phyloP scores from a whole-genome alignment of 2,329 filamentous ascomycete species.

The Diaporthe sp. region DNA sequence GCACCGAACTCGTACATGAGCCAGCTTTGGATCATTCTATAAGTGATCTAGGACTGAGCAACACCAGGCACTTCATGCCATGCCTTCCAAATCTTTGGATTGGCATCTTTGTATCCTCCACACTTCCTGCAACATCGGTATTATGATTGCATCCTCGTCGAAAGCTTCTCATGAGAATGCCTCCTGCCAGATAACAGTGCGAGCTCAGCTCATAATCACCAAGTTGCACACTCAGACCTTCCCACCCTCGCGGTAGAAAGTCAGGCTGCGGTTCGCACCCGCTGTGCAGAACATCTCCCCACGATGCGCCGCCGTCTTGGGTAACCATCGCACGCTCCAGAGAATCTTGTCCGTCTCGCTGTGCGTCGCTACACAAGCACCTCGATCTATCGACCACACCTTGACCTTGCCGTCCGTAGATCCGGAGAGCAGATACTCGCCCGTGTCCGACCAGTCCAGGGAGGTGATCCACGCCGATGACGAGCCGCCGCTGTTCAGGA shows the following conservation, averaged over 20 bases:
- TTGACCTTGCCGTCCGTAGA: slow-evolving; percentile 95
- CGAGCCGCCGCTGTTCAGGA: slow-evolving; percentile 72
- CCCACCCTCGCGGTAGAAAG: slow-evolving; percentile 84
- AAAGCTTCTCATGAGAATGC: neutral
- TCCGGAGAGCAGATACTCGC: slow-evolving; percentile 90
- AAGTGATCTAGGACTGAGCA: slow-evolving; percentile 4
- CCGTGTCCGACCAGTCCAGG: slow-evolving; percentile 93
- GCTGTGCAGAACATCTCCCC: slow-evolving; percentile 83
- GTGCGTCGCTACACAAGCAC: slow-evolving; percentile 90
- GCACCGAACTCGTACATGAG: neutral
- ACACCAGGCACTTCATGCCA: neutral
- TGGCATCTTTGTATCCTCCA: neutral
- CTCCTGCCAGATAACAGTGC: slow-evolving; percentile 54
- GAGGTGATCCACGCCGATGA: slow-evolving; percentile 91
- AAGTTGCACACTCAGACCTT: slow-evolving; percentile 15
- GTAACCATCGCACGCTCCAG: slow-evolving; percentile 89
- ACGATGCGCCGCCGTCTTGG: slow-evolving; percentile 72
- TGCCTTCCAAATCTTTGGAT: neutral
- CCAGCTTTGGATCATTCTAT: neutral
- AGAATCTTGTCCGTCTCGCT: slow-evolving; percentile 89
- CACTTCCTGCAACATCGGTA: neutral
- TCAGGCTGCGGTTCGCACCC: slow-evolving; percentile 81
- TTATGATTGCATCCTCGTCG: neutral
- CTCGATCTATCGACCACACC: slow-evolving; percentile 91
- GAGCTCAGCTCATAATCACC: neutral